A percentile compares a stretch with the other conserved stretches of the same genome.
Conservation (phyloP, 352 stramenopile species). For the Globisporangium solare region DNA sequence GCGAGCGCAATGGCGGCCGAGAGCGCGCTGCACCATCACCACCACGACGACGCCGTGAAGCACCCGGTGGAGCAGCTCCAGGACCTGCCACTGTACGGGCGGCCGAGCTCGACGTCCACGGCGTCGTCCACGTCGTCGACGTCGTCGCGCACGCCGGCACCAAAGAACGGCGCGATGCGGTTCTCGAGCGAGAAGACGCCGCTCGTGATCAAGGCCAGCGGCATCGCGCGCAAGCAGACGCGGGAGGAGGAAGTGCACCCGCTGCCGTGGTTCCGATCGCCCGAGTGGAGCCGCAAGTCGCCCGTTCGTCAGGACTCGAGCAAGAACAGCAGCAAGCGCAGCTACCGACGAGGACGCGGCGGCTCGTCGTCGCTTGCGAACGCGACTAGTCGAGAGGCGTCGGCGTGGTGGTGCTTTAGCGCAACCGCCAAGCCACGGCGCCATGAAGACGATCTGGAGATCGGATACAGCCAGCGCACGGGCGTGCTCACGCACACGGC, state of each 20-base stretch:
- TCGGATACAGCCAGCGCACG: constrained; percentile 23
- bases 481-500: constrained; percentile 10
- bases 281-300: constrained; percentile 41
- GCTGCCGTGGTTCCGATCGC: constrained; percentile 75
- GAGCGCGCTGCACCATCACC: constrained; percentile 1
- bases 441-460: constrained; percentile 40
- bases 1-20: constrained; percentile 12
- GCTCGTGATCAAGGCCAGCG: constrained; percentile 38
- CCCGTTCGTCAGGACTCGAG: constrained; percentile 10
- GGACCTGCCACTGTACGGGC: constrained; percentile 5
- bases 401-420: neutral
- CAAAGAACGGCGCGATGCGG: constrained; percentile 2
- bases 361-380: neutral
- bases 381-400: neutral
- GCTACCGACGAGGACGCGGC: neutral
- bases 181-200: constrained; percentile 25
- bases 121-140: neutral
- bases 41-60: constrained; percentile 8
- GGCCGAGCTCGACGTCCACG: neutral
- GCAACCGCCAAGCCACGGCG: neutral
- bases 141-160: neutral
- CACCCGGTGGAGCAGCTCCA: constrained; percentile 9
- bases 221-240: neutral
- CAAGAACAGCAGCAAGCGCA: constrained; percentile 1
- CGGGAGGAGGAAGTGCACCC: constrained; percentile 54